Percentiles rank a stretch among this genome's conserved stretches.
These are phyloP conservation scores for Margaritispora aquatica DNA, from an alignment of 495 filamentous ascomycete genomes.

Conservation along the genomic window DNA sequence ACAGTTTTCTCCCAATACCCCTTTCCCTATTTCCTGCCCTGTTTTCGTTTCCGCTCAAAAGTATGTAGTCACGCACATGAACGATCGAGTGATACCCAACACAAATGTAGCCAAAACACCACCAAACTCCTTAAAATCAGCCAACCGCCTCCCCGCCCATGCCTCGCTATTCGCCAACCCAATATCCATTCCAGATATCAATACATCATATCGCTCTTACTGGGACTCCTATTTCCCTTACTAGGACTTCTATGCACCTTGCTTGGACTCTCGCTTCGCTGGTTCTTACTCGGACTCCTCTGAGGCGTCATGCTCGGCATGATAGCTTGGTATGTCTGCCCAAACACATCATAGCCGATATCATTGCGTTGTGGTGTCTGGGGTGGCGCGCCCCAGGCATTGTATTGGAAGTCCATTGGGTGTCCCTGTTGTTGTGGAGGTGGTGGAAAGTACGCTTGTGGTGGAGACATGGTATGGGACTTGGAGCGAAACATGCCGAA, in stretches of 20 bases:
- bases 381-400: slow-evolving; percentile 16
- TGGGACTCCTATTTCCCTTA: slow-evolving; percentile 19
- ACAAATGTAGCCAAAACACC: neutral
- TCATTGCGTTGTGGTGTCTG: slow-evolving; percentile 14
- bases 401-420: slow-evolving; percentile 17
- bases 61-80: too few species aligned
- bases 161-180: neutral
- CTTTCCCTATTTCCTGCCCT: neutral
- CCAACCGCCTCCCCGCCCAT: neutral
- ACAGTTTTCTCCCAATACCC: slow-evolving; percentile 3
- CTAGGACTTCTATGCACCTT: too few species aligned
- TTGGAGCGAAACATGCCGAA: slow-evolving; percentile 40
- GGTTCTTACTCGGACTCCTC: slow-evolving; percentile 24
- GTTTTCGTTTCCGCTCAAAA: neutral
- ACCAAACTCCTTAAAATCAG: neutral
- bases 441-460: slow-evolving; percentile 10
- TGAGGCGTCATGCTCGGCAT: slow-evolving; percentile 23
- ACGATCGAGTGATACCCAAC: neutral
- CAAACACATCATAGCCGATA: slow-evolving; percentile 12
- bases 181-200: neutral
- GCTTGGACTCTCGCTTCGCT: too few species aligned
- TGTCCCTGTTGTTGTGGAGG: slow-evolving; percentile 3
- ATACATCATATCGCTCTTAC: slow-evolving; percentile 4
- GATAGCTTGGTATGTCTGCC: slow-evolving; percentile 12
- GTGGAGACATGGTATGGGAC: slow-evolving; percentile 24